phyloP scores from a whole-genome alignment of 2,329 filamentous ascomycete species.

The Hymenoscyphus occultus region DNA sequence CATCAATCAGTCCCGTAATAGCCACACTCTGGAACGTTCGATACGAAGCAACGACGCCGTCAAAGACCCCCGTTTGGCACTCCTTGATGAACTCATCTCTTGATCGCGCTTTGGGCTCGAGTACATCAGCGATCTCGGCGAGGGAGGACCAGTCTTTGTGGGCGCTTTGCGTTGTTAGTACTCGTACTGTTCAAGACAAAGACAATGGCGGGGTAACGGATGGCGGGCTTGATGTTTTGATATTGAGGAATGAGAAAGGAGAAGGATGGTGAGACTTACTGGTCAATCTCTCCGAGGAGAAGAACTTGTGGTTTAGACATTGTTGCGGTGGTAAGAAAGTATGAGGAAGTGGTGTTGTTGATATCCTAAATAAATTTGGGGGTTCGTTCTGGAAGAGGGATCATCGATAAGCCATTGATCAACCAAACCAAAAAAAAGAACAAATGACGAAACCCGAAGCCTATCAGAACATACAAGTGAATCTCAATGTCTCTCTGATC shows the following conservation, averaged over 20 bases:
- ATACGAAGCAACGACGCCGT: conserved; percentile 63
- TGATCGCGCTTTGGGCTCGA: conserved; percentile 58
- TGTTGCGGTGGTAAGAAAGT: conserved; percentile 11
- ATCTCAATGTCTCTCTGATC: no score
- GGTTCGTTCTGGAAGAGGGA: conserved; percentile 24
- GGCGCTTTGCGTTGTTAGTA: conserved; percentile 48
- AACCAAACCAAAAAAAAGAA: background rate
- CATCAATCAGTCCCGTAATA: conserved; percentile 68
- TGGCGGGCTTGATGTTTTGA: background rate
- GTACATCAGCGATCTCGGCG: conserved; percentile 59
- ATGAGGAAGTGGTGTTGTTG: conserved; percentile 5
- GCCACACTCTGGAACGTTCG: conserved; percentile 65
- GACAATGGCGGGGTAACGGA: conserved; percentile 6
- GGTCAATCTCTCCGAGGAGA: conserved; percentile 59
- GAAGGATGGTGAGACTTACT: conserved; percentile 46
- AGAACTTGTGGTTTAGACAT: conserved; percentile 56
- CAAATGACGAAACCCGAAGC: background rate
- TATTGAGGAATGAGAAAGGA: background rate
- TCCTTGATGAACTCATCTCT: conserved; percentile 68
- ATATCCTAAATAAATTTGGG: conserved; percentile 14
- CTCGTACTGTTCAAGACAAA: background rate
- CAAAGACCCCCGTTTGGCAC: conserved; percentile 61
- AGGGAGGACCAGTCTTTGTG: conserved; percentile 63
- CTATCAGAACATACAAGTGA: no score
- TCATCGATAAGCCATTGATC: conserved; percentile 19